Conservation (phyloP, 768 basidiomycete species). For the Macrolepiota fuliginosa region DNA sequence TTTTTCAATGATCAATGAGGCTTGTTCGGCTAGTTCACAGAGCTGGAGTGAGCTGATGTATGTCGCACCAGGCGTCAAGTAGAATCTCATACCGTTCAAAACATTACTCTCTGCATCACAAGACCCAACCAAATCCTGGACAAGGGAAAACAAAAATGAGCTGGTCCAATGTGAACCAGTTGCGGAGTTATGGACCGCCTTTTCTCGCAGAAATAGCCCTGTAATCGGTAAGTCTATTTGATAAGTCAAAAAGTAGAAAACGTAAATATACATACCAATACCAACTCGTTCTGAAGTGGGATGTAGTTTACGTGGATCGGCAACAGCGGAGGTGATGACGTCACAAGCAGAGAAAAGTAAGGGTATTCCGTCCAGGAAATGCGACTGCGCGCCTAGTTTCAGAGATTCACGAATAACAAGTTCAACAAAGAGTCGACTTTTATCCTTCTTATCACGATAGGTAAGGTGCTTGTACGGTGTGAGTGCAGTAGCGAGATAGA, state of each 20-base stretch:
- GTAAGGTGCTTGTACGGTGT: slow-evolving; percentile 64
- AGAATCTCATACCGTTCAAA: slow-evolving; percentile 42
- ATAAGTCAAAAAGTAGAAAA: slow-evolving; percentile 3
- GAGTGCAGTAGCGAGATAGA: slow-evolving; percentile 81
- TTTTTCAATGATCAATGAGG: slow-evolving; percentile 44
- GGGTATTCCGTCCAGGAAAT: slow-evolving; percentile 76
- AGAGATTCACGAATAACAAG: slow-evolving; percentile 79
- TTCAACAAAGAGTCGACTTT: slow-evolving; percentile 54
- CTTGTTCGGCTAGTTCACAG: slow-evolving; percentile 35
- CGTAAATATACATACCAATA: slow-evolving; percentile 46
- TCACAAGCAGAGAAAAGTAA: slow-evolving; percentile 56
- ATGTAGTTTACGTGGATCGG: slow-evolving; percentile 25
- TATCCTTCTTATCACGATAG: slow-evolving; percentile 66
- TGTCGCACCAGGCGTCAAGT: neutral
- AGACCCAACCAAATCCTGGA: slow-evolving; percentile 62
- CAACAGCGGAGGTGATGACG: slow-evolving; percentile 17
- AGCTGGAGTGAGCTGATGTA: neutral
- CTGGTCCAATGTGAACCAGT: slow-evolving; percentile 69
- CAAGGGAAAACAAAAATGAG: slow-evolving; percentile 71
- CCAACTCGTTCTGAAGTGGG: slow-evolving; percentile 49
- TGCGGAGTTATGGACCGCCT: slow-evolving; percentile 57
- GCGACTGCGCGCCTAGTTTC: slow-evolving; percentile 77
- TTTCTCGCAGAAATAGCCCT: slow-evolving; percentile 72
- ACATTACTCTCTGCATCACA: slow-evolving; percentile 41
- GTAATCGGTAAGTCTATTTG: slow-evolving; percentile 14